Evolutionary conservation across 148 eudicot species (phyloP).

Genomic region (Vaccinium darrowii): DNA sequence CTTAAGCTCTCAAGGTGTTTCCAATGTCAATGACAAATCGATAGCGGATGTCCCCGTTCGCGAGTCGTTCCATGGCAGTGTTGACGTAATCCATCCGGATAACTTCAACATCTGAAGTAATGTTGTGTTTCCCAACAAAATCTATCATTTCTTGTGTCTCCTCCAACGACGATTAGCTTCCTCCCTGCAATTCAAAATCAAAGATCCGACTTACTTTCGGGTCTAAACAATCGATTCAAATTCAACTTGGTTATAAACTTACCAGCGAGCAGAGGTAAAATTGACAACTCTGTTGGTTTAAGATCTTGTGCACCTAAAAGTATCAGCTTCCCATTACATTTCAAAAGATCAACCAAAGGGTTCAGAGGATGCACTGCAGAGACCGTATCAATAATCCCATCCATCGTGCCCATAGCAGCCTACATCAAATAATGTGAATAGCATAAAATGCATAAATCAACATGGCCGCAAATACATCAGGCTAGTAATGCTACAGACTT

Average conservation of each 20-base stretch:
- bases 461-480: too few relatives aligned
- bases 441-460: too few relatives aligned
- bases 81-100: conserved; percentile 10
- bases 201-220: not conserved
- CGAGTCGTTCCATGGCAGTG: conserved; percentile 4
- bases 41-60: conserved; percentile 10
- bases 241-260: not conserved
- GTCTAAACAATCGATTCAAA: too few relatives aligned
- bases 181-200: conserved; percentile 12
- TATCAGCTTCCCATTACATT: conserved; percentile 10
- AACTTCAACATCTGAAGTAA: conserved; percentile 16
- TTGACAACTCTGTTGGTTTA: conserved; percentile 7
- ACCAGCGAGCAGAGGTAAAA: conserved; percentile 15
- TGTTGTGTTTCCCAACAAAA: conserved; percentile 17
- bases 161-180: conserved; percentile 10
- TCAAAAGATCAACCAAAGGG: conserved; percentile 10
- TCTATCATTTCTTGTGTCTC: conserved; percentile 23
- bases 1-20: conserved; percentile 10
- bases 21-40: conserved; percentile 13
- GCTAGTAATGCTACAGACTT: too few relatives aligned
- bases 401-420: conserved; percentile 11
- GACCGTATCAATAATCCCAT: conserved; percentile 18
- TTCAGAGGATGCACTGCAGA: conserved; percentile 9
- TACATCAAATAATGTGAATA: not conserved
- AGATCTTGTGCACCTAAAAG: conserved; percentile 5